Base-by-base conservation (phyloP, 2,329 filamentous ascomycete species). In the Elsinoe necatrix region DNA sequence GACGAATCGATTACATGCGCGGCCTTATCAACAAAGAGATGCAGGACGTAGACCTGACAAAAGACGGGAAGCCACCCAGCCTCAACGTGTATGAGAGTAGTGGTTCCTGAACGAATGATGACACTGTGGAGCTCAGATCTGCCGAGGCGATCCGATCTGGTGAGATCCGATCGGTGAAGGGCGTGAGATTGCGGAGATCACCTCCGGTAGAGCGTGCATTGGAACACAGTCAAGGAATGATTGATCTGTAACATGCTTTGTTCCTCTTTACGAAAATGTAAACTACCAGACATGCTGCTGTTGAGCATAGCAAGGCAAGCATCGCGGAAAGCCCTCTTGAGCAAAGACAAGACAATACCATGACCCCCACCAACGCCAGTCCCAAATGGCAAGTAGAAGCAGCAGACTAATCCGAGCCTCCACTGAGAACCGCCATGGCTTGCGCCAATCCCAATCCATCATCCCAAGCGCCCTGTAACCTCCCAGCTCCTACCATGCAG, bases 101-200 rank as follows among this genome's bases (percentile, higher is more conserved):
- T 39, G 48, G 48, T 52, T 52, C 48, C 48, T 52, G 48, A 20
- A 18, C 16, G 20, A 34, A 25, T 52, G 29, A 52, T 52, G 48
- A 52, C 48, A 34, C 39, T 52, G 48, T 52, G 48, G 48, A 52
- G 48, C 14, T 52, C 48, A 23, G 48, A 52, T 52, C 45, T 50
- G 25, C 11, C 29, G 8, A 34, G 25, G 25, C 25, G 45, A 31
- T 50, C 45, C 45, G 45, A 50, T 50, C 45, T 50, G 45, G n/a
- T 50, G 45, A 31, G 45, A 50, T 50, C 27, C 45, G 45, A 50
- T 50, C 45, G 45, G 16, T 18, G 16, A n/a, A 25, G 41, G 20
- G 41, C 21, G 14, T 20, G 41, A 25, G 41, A 43, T 45, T 45
- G 41, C 41, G 41, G 41, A 25, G 41, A 45, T 45, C 41, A 45